Base-by-base conservation (phyloP, 768 basidiomycete genomes). In the Tephrocybe sp. region DNA sequence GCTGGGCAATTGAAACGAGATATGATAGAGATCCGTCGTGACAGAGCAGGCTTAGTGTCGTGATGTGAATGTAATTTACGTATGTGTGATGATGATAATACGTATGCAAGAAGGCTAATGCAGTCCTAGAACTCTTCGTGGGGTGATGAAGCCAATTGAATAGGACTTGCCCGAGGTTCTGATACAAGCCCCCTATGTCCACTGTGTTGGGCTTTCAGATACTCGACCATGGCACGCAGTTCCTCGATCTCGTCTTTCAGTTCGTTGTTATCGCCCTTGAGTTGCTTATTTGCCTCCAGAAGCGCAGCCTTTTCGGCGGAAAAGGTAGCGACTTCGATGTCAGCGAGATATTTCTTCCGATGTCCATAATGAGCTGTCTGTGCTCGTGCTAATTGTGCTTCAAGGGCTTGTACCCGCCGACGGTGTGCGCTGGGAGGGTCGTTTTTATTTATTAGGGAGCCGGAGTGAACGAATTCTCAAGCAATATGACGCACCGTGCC, bases 161-260 rank as follows among this genome's bases (percentile, higher is more conserved):
- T 44, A 25, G 77, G 65, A 57, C 77, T 77, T 32, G 71, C 64
- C 44, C 76, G 71, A 4, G 78, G 72, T 45, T 80, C 77, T 42
- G 75, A 74, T 18, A 81, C 62, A 39, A 75, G 28, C 22, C 71
- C 68, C 49, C 55, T 65, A 38, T 58, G 63, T 8, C 81, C 81
- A 46, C 70, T 78, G 40, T 77, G 66, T 56, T 83, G 79, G 40
- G 72, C 77, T 56, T 79, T 86, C 58, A 89, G 63, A 18, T 82
- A 59, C 57, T 90, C 87, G 9, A 90, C 73, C 76, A 86, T 88
- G 19, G 81, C 84, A 49, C 75, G 76, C 66, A 90, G 64, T 58
- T 89, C 87, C 53, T 89, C 72, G 4, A 73, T 57, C 49, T 75
- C 74, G 32, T 71, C 72, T 51, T 67, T 74, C 38, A 78, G 50